Evolutionary conservation across 805 yeast genomes (phyloP).

Genomic region (Candida broadrunensis): DNA sequence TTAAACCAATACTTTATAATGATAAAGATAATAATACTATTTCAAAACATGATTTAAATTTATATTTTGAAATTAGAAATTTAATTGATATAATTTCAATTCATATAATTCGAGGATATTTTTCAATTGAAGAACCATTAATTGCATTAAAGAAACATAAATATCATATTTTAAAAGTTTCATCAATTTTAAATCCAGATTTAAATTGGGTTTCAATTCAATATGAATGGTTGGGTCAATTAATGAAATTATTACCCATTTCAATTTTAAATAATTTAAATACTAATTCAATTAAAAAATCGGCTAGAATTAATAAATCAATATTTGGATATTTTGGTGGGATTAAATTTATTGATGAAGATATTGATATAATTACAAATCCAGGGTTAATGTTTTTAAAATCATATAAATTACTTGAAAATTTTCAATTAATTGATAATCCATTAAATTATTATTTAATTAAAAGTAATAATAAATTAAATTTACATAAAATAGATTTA

Average conservation of each 20-base stretch:
- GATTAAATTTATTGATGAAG: conserved; percentile 19
- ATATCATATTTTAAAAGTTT: conserved; percentile 56
- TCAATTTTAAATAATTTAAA: conserved; percentile 26
- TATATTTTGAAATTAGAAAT: conserved; percentile 35
- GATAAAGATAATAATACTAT: conserved; percentile 2
- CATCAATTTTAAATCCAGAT: conserved; percentile 12
- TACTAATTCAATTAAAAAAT: conserved; percentile 9
- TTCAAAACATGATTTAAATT: conserved; percentile 25
- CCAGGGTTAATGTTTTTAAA: conserved; percentile 27
- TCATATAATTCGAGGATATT: conserved; percentile 59
- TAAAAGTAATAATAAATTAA: background rate
- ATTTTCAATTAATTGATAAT: conserved; percentile 11
- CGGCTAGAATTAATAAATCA: conserved; percentile 5
- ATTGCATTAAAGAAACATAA: conserved; percentile 62
- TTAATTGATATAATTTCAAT: conserved; percentile 60
- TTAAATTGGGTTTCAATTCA: conserved; percentile 61
- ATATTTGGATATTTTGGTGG: conserved; percentile 31
- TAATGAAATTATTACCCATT: conserved; percentile 47
- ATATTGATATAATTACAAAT: conserved; percentile 22
- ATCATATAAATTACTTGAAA: conserved; percentile 20
- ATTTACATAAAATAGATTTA: conserved; percentile 2
- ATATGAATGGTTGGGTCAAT: conserved; percentile 61
- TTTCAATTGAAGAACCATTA: conserved; percentile 57
- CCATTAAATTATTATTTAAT: conserved; percentile 7
- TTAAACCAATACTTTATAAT: conserved; percentile 6